Percentiles rank a stretch among this genome's conserved stretches.
Conservation (phyloP, 2,329 filamentous ascomycete species). For the Macrophomina tecta region DNA sequence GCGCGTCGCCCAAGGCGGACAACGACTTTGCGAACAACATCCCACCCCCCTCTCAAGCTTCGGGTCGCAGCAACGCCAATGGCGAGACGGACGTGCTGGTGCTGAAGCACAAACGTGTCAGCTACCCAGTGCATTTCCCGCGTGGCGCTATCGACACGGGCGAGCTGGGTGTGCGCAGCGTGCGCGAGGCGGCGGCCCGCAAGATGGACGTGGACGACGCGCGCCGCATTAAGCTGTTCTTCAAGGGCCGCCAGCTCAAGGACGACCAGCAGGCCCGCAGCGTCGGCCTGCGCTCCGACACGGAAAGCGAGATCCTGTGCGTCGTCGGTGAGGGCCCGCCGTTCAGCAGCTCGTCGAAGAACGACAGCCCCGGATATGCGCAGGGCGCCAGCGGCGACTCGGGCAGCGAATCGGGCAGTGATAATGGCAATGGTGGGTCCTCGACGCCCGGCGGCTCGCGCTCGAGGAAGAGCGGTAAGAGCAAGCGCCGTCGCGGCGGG, state of each 20-base stretch:
- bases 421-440: constrained; percentile 42
- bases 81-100: constrained; percentile 71
- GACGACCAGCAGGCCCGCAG: constrained; percentile 64
- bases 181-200: constrained; percentile 70
- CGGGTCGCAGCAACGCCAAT: constrained; percentile 20
- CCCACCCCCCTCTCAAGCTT: constrained; percentile 30
- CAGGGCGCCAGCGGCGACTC: constrained; percentile 31
- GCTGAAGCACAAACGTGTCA: constrained; percentile 70
- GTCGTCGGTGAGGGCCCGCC: constrained; percentile 60
- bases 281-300: constrained; percentile 64
- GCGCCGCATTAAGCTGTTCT: constrained; percentile 69
- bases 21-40: constrained; percentile 30
- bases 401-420: constrained; percentile 36
- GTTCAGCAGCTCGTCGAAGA: constrained; percentile 39
- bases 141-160: constrained; percentile 77
- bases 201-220: constrained; percentile 67
- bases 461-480: constrained; percentile 43
- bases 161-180: constrained; percentile 69
- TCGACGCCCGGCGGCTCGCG: constrained; percentile 34
- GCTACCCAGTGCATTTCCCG: constrained; percentile 74
- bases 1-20: constrained; percentile 32
- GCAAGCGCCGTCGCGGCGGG: constrained; percentile 49
- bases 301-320: constrained; percentile 65
- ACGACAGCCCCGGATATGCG: constrained; percentile 49
- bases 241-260: constrained; percentile 75